Evolutionary conservation across 352 stramenopile genomes (phyloP).

Genomic region (Globisporangium lucens): DNA sequence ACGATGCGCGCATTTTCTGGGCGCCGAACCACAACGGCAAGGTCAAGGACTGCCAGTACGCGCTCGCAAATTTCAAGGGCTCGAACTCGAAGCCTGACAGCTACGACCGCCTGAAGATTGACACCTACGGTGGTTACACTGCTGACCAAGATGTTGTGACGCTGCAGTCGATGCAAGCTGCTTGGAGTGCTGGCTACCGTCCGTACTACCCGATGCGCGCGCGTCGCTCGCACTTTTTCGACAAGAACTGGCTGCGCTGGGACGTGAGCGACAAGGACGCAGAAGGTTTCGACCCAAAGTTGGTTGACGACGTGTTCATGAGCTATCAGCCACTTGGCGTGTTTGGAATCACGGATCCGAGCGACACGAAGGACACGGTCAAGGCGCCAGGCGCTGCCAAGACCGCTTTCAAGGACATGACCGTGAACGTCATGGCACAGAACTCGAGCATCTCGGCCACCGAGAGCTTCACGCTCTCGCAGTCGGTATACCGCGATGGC

Average conservation of each 20-base stretch:
- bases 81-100: constrained; percentile 17
- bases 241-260: constrained; percentile 60
- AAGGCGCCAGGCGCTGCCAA: constrained; percentile 22
- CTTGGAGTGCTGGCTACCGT: constrained; percentile 46
- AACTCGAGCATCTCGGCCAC: constrained; percentile 23
- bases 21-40: constrained; percentile 37
- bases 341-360: constrained; percentile 33
- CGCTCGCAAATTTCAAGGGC: constrained; percentile 54
- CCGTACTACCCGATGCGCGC: constrained; percentile 64
- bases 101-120: constrained; percentile 28
- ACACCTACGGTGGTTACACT: constrained; percentile 36
- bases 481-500: constrained; percentile 19
- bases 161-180: constrained; percentile 49
- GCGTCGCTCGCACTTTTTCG: constrained; percentile 63
- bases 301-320: constrained; percentile 40
- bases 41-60: constrained; percentile 59
- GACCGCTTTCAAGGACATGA: constrained; percentile 21
- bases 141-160: constrained; percentile 27
- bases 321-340: constrained; percentile 54
- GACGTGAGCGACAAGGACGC: constrained; percentile 39
- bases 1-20: constrained; percentile 59
- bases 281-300: constrained; percentile 36
- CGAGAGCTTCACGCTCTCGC: constrained; percentile 23
- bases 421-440: constrained; percentile 15
- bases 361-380: constrained; percentile 22